These are phyloP conservation scores for Puccinia sorghi DNA, from an alignment of 1,284 basidiomycete species.

Conservation along the genomic window DNA sequence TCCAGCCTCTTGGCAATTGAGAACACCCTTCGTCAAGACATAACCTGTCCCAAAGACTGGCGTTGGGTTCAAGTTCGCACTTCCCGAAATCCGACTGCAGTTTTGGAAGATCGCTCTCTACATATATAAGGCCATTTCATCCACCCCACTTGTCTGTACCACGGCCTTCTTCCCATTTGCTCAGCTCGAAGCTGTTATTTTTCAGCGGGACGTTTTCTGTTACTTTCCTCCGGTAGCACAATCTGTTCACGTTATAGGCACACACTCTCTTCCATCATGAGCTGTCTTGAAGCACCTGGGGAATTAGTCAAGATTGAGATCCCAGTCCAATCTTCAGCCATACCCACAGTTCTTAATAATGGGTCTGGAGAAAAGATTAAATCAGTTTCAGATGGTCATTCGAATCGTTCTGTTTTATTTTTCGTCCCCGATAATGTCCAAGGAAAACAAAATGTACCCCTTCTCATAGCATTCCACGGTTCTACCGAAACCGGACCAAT, in stretches of 20 bases:
- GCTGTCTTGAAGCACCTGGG: neutral
- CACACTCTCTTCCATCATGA: slow-evolving; percentile 25
- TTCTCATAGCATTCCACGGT: slow-evolving; percentile 42
- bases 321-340: slow-evolving; percentile 15
- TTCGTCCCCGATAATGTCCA: slow-evolving; percentile 32
- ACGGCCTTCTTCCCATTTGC: neutral
- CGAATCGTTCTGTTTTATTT: slow-evolving; percentile 31
- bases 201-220: slow-evolving; percentile 7
- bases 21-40: neutral
- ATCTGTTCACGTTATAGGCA: neutral
- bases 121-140: slow-evolving; percentile 8
- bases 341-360: slow-evolving; percentile 8
- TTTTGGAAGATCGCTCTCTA: slow-evolving; percentile 13
- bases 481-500: slow-evolving; percentile 12
- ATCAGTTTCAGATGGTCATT: neutral
- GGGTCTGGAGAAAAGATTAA: slow-evolving; percentile 3
- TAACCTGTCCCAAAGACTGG: neutral
- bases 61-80: neutral
- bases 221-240: neutral
- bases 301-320: slow-evolving; percentile 24
- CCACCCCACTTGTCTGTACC: neutral
- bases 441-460: slow-evolving; percentile 2
- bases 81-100: neutral
- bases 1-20: neutral
- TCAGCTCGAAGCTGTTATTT: slow-evolving; percentile 16